Percentiles rank a stretch among this genome's conserved stretches.
Conservation (phyloP, 257 asterid genomes). For the Primulina tabacum region DNA sequence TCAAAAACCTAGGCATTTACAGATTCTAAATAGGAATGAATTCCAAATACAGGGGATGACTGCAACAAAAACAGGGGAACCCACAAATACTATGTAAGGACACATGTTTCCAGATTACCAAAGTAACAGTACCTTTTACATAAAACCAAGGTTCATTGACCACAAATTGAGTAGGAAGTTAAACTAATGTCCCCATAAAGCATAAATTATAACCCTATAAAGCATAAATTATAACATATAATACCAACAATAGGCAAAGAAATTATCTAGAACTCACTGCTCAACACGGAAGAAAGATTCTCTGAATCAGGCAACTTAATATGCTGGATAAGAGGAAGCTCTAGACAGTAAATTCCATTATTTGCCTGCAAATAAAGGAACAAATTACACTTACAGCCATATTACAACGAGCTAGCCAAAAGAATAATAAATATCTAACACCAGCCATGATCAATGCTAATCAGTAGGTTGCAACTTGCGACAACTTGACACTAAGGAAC, state of each 20-base stretch:
- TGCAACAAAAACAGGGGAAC: not conserved
- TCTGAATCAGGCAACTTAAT: conserved; percentile 52
- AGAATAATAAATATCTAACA: not conserved
- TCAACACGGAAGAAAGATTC: conserved; percentile 52
- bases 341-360: conserved; percentile 58
- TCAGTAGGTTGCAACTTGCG: not conserved
- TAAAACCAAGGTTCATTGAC: not conserved
- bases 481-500: not conserved
- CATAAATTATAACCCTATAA: not conserved
- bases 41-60: not conserved
- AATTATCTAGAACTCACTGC: conserved; percentile 37
- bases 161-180: not conserved
- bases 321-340: conserved; percentile 86
- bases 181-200: not conserved
- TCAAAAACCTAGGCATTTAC: not conserved
- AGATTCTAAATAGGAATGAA: not conserved
- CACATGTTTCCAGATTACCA: not conserved
- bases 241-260: conserved; percentile 8
- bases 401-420: not conserved
- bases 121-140: not conserved
- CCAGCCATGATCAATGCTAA: not conserved
- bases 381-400: not conserved
- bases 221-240: not conserved
- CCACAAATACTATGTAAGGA: not conserved
- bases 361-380: conserved; percentile 40